Base-by-base conservation (phyloP, 306 rosid genomes). In the Cucurbita maxima region DNA sequence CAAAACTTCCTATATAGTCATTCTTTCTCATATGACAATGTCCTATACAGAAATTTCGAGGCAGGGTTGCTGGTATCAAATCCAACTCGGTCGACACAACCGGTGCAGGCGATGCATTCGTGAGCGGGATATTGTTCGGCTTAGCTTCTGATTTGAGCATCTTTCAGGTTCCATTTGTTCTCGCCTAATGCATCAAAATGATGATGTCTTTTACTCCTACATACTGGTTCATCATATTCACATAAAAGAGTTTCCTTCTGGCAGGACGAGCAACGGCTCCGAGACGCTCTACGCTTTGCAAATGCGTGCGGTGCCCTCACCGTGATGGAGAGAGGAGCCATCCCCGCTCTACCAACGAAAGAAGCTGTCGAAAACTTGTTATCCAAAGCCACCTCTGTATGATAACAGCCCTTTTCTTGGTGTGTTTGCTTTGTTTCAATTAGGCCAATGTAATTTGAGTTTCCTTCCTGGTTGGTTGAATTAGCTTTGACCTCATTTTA, bases 31-130 rank as follows among this genome's bases (percentile, higher is more conserved):
- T 20, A 25, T 44, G 36, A 43, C 71, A 41, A 64, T 64, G 52
- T 66, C 54, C 7, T 14, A 18, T 54, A 37, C 84, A 95, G 99
- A 85, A 79, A 56, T 95, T 89, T 67, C 83, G 50, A 67, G 99
- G 99, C 53, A 91, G 90, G 74, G 96, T 95, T 61, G 64, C 58
- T 9, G 97, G 97, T 59, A 84, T 88, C 30, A 84, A 88, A 83
- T 97, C 86, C 40, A 85, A 82, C 76, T 72, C 96, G 5, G 82
- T 89, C 4, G 99, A 95, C 85, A 95, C 99, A 72, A 95, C 97
- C 0, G 99, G 99, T 41, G 99, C 99, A 5, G 99, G 99, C 1
- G 99, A 95, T 80, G 87, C 99, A 41, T 95, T 95, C 71, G 99
- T 95, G 43, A 78, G 97, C 75, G 99, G 97, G 80, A 34, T 91